Percentiles rank a stretch among this genome's conserved stretches.
phyloP scores from a whole-genome alignment of 768 basidiomycete species.

The Kwoniella europaea region DNA sequence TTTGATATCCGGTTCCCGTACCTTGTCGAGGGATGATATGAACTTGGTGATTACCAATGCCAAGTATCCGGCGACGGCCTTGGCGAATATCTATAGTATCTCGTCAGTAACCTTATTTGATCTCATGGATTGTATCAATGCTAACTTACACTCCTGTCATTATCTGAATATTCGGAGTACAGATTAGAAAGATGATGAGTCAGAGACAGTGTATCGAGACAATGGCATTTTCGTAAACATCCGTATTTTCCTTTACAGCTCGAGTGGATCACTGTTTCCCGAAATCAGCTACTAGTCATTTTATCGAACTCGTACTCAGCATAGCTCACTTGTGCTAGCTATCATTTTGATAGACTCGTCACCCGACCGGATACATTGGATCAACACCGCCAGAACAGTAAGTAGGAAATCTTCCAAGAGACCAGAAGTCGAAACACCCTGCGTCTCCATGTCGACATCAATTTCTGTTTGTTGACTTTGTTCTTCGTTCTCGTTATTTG shows the following conservation, averaged over 20 bases:
- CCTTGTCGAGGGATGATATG: background rate
- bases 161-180: background rate
- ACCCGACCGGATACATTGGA: background rate
- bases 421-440: background rate
- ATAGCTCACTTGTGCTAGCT: constrained; percentile 13
- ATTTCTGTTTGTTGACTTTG: constrained; percentile 16
- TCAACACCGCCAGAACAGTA: constrained; percentile 16
- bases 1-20: background rate
- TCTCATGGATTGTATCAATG: background rate
- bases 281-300: too few species aligned
- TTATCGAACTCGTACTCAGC: too few species aligned
- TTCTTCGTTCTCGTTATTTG: background rate
- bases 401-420: constrained; percentile 13
- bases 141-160: constrained; percentile 15
- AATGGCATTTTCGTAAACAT: constrained; percentile 21
- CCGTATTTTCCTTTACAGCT: constrained; percentile 11
- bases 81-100: constrained; percentile 2
- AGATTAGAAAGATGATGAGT: constrained; percentile 9
- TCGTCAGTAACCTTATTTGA: background rate
- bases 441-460: background rate
- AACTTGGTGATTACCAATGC: constrained; percentile 22
- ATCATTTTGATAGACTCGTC: background rate
- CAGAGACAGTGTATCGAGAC: constrained; percentile 8
- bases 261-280: too few species aligned
- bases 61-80: constrained; percentile 24